These are phyloP conservation scores for Rhodamnia rubescens DNA, from an alignment of 345 rosid genomes.

Conservation along the genomic window DNA sequence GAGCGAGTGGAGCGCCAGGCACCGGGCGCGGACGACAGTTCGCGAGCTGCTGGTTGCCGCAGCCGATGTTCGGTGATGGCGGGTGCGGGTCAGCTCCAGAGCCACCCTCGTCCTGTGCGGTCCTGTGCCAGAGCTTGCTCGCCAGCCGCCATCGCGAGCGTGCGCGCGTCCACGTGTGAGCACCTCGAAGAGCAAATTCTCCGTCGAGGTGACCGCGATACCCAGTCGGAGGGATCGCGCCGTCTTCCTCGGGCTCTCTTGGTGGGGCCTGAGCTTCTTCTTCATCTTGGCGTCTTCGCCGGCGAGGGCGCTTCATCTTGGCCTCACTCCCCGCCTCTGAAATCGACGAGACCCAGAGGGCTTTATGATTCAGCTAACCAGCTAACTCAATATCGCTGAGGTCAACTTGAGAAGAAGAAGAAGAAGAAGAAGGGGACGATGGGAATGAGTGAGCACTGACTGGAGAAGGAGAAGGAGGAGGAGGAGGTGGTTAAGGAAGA, in stretches of 20 bases:
- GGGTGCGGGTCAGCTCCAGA: constrained; percentile 95
- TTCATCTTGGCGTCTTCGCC: constrained; percentile 16
- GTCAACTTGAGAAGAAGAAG: neutral
- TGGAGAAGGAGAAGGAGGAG: neutral
- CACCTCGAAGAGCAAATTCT: constrained; percentile 77
- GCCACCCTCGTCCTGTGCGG: constrained; percentile 84
- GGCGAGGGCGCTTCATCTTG: constrained; percentile 60
- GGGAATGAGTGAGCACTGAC: neutral
- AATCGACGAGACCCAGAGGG: neutral
- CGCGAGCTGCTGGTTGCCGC: constrained; percentile 63
- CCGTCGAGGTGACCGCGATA: constrained; percentile 60
- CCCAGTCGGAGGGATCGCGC: constrained; percentile 11
- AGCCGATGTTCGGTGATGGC: constrained; percentile 77
- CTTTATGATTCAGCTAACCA: neutral
- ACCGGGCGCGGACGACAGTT: constrained; percentile 91
- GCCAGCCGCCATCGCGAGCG: constrained; percentile 62
- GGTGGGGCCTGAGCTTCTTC: constrained; percentile 15
- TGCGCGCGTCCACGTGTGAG: constrained; percentile 80
- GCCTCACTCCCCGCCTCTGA: neutral
- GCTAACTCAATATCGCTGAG: neutral
- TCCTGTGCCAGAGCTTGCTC: constrained; percentile 71
- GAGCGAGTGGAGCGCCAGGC: constrained; percentile 78
- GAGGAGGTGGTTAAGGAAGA: neutral
- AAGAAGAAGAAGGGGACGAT: neutral
- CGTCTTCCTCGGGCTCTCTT: neutral